A percentile compares a stretch with the other conserved stretches of the same genome.
phyloP scores from a whole-genome alignment of 257 asterid species.

The Scutellaria baicalensis region DNA sequence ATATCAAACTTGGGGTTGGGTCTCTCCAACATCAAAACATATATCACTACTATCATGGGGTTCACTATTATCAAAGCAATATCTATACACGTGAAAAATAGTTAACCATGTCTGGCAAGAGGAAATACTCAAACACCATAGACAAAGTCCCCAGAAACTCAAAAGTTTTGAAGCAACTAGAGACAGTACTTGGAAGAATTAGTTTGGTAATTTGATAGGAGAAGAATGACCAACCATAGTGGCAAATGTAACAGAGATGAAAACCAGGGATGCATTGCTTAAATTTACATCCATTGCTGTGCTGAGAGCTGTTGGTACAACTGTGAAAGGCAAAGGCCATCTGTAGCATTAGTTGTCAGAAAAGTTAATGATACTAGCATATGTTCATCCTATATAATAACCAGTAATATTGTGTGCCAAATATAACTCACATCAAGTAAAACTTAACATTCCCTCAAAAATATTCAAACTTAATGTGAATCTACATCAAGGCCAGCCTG shows the following conservation, averaged over 20 bases:
- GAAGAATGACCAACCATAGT: slow-evolving; percentile 79
- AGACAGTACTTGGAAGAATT: neutral
- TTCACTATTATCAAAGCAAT: neutral
- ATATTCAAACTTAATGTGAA: neutral
- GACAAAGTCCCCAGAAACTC: neutral
- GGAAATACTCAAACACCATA: slow-evolving; percentile 8
- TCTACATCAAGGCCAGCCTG: neutral
- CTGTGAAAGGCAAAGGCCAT: slow-evolving; percentile 96
- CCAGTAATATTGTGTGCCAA: neutral
- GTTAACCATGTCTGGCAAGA: slow-evolving; percentile 1
- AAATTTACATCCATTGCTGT: slow-evolving; percentile 97
- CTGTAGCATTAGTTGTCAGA: slow-evolving; percentile 90
- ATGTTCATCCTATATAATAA: neutral
- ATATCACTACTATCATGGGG: neutral
- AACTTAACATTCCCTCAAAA: neutral
- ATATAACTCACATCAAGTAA: neutral
- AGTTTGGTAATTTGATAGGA: neutral
- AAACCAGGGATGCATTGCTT: slow-evolving; percentile 95
- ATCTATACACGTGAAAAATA: neutral
- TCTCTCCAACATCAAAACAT: neutral
- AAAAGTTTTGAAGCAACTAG: neutral
- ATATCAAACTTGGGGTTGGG: neutral
- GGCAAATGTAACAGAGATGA: slow-evolving; percentile 97
- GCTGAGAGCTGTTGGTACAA: slow-evolving; percentile 97
- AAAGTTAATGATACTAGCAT: slow-evolving; percentile 49